Evolutionary conservation across 208 protist species (phyloP), one percentile per base, ranked within the genome.

Genomic region (Crithidia sp.): DNA sequence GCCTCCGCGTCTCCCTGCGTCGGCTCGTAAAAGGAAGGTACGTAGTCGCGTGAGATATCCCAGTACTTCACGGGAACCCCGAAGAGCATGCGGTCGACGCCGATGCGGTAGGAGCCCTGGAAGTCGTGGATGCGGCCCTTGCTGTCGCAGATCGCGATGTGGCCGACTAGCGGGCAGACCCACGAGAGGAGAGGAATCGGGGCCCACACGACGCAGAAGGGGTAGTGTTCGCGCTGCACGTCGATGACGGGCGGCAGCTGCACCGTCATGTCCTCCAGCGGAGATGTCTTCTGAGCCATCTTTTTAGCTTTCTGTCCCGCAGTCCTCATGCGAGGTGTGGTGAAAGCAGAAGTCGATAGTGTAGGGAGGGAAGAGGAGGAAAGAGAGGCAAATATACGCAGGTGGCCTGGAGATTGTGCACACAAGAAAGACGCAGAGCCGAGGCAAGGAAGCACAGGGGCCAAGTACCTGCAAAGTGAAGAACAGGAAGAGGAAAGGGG

Each of bases 121-220:
- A 98, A 98, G 79, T 98, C 96, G 65, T 90, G 85, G 63, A 97
- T 92, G 55, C 81, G 73, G 0, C 96, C 96, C 2, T 87, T 67
- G 52, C 84, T 95, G 68, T 95, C 94, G 53, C 86, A 90, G 47
- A 98, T 96, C 8, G 84, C 96, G 19, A 97, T 86, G 77, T 98
- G 96, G 0, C 96, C 96, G 28, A 98, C 76, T 50, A 97, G 93
- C 3, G 96, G 96, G 3, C 97, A 66, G 3, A 98, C 39, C 92
- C 93, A 97, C 50, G 88, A 92, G 13, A 98, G 79, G 14, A 96
- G 2, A 0, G 96, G 96, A 66, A 98, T 91, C 4, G 94, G 81
- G 5, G 91, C 88, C 96, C 94, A 98, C 7, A 98, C 92, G 41
- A 98, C 67, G 65, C 94, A 97, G 79, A 93, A 98, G 0, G 96